Evolutionary conservation across 2,329 filamentous ascomycete genomes (phyloP), one percentile per base, ranked within the genome.

Genomic region (Ascochyta fabae): DNA sequence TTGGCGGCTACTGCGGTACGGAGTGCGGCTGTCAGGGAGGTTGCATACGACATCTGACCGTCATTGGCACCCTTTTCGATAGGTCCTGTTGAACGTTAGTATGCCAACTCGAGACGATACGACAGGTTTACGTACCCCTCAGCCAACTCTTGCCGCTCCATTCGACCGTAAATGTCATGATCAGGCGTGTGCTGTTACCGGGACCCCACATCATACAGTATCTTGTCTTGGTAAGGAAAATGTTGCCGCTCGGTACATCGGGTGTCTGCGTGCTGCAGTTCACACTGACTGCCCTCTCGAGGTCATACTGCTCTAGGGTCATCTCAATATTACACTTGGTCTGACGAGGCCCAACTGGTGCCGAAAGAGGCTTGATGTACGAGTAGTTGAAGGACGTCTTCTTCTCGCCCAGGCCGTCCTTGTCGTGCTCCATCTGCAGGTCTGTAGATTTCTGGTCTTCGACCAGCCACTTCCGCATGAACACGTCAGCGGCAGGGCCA

Each of bases 61-160:
- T 97, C 93, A 60, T 90, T 93, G 39, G 93, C 92, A 56, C 92
- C 94, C 75, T 96, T 97, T 74, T 99, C 95, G 65, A 99, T 99
- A 2, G 95, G 91, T 60, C 90, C 92, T 96, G 62, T 19, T 15
- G 33, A 15, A 27, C 23, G 56, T 68, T 57, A 70, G 39, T 48
- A 45, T 8, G n/a, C 19, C 12, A 3, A 49, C 40, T 19, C 35
- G 16, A 6, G 2, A 3, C 35, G 34, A 24, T 39, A 24, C 26
- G n/a, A 23, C 16, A 58, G n/a, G 5, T 2, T 2, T 24, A 42
- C 81, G 72, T 80, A 96, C 93, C 91, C 80, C 95, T 97, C 41
- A 99, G 80, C 95, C 95, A 99, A 79, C 93, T 97, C 82, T 98
- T 99, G 66, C 93, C 93, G 3, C 89, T 88, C 96, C 96, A 99